Percentiles rank a stretch among this genome's conserved stretches.
Evolutionary conservation across 768 basidiomycete species (phyloP).

Genomic region (Symmetrospora coprosmae): DNA sequence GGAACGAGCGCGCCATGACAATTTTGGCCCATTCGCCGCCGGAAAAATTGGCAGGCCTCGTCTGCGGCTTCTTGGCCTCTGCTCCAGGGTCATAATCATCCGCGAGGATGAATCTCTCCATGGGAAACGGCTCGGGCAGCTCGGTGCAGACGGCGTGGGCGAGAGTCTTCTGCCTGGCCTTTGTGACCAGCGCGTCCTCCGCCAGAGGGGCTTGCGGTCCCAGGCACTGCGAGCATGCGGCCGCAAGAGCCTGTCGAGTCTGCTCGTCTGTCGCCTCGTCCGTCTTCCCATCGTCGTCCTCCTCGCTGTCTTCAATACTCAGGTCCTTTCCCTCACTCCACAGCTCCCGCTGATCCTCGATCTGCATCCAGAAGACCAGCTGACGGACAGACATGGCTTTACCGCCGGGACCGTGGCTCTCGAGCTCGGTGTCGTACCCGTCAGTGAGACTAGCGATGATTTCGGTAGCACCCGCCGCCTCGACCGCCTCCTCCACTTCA

Average conservation of each 20-base stretch:
- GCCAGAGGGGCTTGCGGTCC: neutral
- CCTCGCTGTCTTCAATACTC: neutral
- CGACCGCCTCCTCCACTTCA: neutral
- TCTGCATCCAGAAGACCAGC: neutral
- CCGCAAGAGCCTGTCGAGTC: too few relatives aligned
- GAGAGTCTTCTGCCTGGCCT: neutral
- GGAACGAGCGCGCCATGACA: neutral
- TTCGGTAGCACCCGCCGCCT: slow-evolving; percentile 1
- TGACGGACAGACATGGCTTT: neutral
- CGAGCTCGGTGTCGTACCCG: neutral
- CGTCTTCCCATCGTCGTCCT: neutral
- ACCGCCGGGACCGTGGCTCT: neutral
- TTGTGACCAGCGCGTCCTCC: neutral
- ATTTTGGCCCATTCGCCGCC: slow-evolving; percentile 8
- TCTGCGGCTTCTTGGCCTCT: slow-evolving; percentile 1
- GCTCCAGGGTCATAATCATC: neutral
- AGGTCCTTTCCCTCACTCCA: neutral
- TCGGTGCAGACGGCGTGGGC: neutral
- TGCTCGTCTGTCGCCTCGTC: neutral
- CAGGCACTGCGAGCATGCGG: neutral
- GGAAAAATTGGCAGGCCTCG: neutral
- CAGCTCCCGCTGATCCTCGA: neutral
- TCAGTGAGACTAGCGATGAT: neutral
- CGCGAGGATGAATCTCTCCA: neutral
- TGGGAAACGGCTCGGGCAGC: neutral